Evolutionary conservation across 257 asterid species (phyloP).

Genomic region (Capsicum pubescens): DNA sequence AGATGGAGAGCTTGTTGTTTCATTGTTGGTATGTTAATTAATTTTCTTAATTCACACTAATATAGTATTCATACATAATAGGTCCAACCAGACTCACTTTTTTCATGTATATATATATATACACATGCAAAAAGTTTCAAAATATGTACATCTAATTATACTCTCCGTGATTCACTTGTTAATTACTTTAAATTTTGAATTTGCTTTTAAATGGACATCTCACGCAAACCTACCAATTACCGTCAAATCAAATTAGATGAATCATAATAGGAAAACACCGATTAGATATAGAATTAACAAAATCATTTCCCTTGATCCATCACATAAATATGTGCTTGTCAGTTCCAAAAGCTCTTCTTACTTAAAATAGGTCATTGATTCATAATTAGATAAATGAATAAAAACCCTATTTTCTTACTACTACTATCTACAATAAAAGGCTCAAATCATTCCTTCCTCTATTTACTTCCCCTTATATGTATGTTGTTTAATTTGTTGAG

Average conservation of each 20-base stretch:
- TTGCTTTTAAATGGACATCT: not conserved
- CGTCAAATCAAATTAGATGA: not conserved
- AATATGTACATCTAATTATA: not conserved
- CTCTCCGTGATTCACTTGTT: not conserved
- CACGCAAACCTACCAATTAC: not conserved
- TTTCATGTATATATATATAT: not conserved
- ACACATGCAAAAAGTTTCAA: not conserved
- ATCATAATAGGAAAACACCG: not conserved
- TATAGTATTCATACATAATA: not conserved
- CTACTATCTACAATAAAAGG: too few species aligned
- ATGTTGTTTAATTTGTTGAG: too few species aligned
- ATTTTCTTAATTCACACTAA: not conserved
- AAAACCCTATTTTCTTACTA: too few species aligned
- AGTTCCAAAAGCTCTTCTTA: too few species aligned
- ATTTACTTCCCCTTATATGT: too few species aligned
- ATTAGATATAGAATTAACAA: not conserved
- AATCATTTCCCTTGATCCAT: not conserved
- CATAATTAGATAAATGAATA: too few species aligned
- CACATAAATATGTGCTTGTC: too few species aligned
- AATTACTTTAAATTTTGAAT: not conserved
- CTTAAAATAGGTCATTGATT: too few species aligned
- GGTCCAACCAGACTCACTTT: not conserved
- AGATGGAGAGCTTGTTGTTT: slow-evolving; percentile 78
- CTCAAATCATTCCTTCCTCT: too few species aligned
- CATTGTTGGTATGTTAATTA: slow-evolving; percentile 56